Percentiles rank a stretch among this genome's conserved stretches.
phyloP scores from a whole-genome alignment of 257 asterid genomes.

The Primulina tabacum region DNA sequence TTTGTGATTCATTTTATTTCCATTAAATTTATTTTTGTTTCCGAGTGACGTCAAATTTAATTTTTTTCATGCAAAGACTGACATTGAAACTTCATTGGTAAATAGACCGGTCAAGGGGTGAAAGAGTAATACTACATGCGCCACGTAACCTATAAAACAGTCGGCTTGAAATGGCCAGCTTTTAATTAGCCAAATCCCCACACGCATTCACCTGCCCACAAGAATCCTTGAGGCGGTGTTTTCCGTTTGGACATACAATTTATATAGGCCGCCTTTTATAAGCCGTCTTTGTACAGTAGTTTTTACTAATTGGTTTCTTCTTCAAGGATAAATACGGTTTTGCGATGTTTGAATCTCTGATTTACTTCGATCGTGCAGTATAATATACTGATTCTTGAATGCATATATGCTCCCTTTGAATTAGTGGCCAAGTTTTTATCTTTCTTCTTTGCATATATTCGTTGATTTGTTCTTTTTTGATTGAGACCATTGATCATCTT shows the following conservation, averaged over 20 bases:
- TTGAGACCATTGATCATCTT: not conserved
- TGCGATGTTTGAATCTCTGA: no score
- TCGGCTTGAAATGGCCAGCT: not conserved
- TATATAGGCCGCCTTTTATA: not conserved
- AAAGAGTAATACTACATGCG: not conserved
- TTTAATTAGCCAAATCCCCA: not conserved
- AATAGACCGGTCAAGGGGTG: not conserved
- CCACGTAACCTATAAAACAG: not conserved
- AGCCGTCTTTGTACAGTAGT: not conserved
- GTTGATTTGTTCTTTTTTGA: not conserved
- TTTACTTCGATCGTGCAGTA: not conserved
- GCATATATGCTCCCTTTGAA: not conserved
- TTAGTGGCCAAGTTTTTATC: not conserved
- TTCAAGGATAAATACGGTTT: not conserved
- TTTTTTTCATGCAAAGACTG: no score
- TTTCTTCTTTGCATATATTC: not conserved
- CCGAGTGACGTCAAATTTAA: no score
- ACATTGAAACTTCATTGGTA: not conserved
- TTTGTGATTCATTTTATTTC: no score
- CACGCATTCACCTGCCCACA: slow-evolving; percentile 16
- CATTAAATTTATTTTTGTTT: no score
- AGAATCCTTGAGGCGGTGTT: slow-evolving; percentile 39
- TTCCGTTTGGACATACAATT: slow-evolving; percentile 24
- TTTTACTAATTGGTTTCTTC: no score
- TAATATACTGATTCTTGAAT: not conserved